Base-by-base conservation (phyloP, 257 asterid species). In the Asclepias syriaca region DNA sequence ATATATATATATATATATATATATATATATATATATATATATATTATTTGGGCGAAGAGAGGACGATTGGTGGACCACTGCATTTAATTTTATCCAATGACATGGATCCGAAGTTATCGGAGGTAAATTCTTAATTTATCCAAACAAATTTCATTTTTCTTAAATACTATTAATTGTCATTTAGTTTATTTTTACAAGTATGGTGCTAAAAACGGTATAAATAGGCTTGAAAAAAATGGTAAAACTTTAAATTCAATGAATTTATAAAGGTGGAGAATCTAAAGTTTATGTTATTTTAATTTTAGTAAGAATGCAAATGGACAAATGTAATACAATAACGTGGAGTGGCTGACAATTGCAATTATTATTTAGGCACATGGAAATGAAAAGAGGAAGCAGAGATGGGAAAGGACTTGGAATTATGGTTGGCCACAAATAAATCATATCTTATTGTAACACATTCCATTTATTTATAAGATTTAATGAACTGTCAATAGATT, bases 281-380 rank as follows among this genome's bases (percentile, higher is more conserved):
- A 8, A 15, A 63, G 49, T 45, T 24, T 24, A 24, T 24, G 0
- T 24, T 24, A 24, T 24, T 24, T 24, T 24, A 24, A 24, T 8
- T 6, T 8, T 6, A 34, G 13, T 34, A 63, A 15, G 67, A 63
- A 63, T 16, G 27, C 67, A 63, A 63, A 46, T 15, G 6, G 24
- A 63, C 67, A 34, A 54, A 15, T 14, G 46, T 40, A 2, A 15
- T 0, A 24, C 27, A 32, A 14, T 61, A 34, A 32, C 1, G 37
- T 61, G 67, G 48, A 43, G 11, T 7, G 67, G 34, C 67, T 32
- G 48, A 61, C 67, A 32, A 12, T 16, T 2, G 37, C 66, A 34
- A 34, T 63, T 63, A 34, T 63, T 32, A 34, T 60, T 32, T 8
- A 16, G 21, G 71, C 71, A 67, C 59, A 49, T 67, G 71, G 59